These are phyloP conservation scores for Lasiosphaeria miniovina DNA, from an alignment of 495 filamentous ascomycete genomes.

Conservation along the genomic window DNA sequence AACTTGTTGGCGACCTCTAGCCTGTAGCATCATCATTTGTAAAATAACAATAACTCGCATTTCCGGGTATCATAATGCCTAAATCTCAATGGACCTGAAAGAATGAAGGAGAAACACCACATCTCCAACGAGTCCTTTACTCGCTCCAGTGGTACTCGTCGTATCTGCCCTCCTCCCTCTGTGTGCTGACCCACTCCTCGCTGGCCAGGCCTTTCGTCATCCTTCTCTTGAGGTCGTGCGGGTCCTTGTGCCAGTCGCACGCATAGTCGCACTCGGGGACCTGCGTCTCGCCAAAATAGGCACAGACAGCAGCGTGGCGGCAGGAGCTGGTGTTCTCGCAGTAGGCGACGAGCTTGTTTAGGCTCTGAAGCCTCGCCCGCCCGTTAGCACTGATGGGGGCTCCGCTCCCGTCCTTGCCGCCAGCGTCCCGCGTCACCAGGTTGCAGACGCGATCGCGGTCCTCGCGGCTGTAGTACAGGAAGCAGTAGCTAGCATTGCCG, in stretches of 20 bases:
- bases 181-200: conserved; percentile 73
- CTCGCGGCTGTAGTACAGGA: conserved; percentile 83
- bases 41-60: background rate
- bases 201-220: conserved; percentile 61
- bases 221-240: conserved; percentile 55
- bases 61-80: conserved; percentile 2
- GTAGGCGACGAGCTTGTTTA: conserved; percentile 66
- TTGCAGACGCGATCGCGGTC: conserved; percentile 74
- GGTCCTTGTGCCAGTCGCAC: conserved; percentile 88
- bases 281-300: conserved; percentile 73
- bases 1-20: background rate
- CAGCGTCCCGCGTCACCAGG: conserved; percentile 45
- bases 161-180: conserved; percentile 57
- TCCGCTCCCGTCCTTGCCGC: conserved; percentile 26
- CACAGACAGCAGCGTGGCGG: conserved; percentile 71
- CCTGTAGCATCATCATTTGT: background rate
- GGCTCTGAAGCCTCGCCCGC: conserved; percentile 41
- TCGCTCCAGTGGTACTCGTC: conserved; percentile 38
- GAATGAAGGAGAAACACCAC: background rate
- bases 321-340: conserved; percentile 74
- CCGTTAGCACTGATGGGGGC: conserved; percentile 14
- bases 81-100: background rate
- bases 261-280: conserved; percentile 71
- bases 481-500: conserved; percentile 78
- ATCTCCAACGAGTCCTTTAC: conserved; percentile 12